phyloP scores from a whole-genome alignment of 164 flowering plant species.

The Euptelea pleiosperma region DNA sequence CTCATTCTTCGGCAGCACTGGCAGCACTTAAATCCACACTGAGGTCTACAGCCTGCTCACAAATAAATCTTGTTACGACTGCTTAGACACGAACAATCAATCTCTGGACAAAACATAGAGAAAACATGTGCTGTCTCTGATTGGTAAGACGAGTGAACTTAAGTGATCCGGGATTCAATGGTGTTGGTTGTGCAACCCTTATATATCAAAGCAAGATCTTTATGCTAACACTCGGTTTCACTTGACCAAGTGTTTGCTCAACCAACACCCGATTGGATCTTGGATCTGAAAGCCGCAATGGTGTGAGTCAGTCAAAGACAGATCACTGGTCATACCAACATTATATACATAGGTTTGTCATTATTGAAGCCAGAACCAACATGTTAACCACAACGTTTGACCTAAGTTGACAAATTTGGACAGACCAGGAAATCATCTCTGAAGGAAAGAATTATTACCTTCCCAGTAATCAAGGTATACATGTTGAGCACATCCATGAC shows the following conservation, averaged over 20 bases:
- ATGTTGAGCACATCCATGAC: conserved; percentile 77
- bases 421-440: no score
- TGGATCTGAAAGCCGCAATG: background rate
- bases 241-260: background rate
- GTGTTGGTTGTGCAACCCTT: no score
- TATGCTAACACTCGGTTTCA: no score
- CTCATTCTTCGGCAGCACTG: conserved; percentile 79
- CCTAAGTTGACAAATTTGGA: background rate
- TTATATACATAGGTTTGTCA: background rate
- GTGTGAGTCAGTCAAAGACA: background rate
- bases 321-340: background rate
- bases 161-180: no score
- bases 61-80: conserved; percentile 3
- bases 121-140: no score
- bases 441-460: conserved; percentile 42
- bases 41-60: conserved; percentile 62
- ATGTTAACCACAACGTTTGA: background rate
- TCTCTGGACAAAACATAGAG: no score
- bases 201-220: no score
- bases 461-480: conserved; percentile 88
- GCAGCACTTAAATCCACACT: conserved; percentile 83
- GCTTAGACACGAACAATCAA: background rate
- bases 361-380: background rate
- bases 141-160: no score
- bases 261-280: background rate